Percentiles rank a stretch among this genome's conserved stretches.
phyloP scores from a whole-genome alignment of 2,329 filamentous ascomycete species.

The Mollisiaceae sp. region DNA sequence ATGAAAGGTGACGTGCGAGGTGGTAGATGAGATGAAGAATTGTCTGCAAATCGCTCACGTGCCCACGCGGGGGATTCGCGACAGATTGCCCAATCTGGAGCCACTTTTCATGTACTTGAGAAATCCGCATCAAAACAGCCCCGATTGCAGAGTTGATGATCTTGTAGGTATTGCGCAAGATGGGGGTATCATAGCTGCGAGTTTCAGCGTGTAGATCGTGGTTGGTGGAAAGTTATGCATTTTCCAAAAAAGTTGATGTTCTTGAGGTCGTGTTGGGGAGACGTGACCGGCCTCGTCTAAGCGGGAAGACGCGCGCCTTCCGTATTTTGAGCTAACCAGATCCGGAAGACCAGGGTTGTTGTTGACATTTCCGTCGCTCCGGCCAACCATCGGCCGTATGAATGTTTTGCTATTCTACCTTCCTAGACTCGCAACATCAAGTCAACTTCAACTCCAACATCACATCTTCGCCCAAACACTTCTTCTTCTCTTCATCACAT shows the following conservation, averaged over 20 bases:
- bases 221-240: background rate
- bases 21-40: background rate
- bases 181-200: background rate
- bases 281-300: slow-evolving; percentile 15
- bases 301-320: background rate
- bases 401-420: slow-evolving; percentile 8
- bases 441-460: slow-evolving; percentile 2
- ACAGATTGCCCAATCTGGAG: background rate
- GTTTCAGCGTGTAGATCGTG: background rate
- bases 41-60: slow-evolving; percentile 7
- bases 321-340: background rate
- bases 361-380: slow-evolving; percentile 2
- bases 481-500: slow-evolving; percentile 22
- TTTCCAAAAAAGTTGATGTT: slow-evolving; percentile 14
- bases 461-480: slow-evolving; percentile 21
- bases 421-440: background rate
- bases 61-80: slow-evolving; percentile 4
- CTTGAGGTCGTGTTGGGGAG: slow-evolving; percentile 13
- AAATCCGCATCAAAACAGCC: background rate
- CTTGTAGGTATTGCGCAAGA: background rate
- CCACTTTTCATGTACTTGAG: background rate
- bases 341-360: background rate
- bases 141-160: background rate
- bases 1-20: slow-evolving; percentile 9
- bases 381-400: slow-evolving; percentile 1